Evolutionary conservation across 148 eudicot species (phyloP), one percentile per base, ranked within the genome.

Genomic region (Bassia scoparia): DNA sequence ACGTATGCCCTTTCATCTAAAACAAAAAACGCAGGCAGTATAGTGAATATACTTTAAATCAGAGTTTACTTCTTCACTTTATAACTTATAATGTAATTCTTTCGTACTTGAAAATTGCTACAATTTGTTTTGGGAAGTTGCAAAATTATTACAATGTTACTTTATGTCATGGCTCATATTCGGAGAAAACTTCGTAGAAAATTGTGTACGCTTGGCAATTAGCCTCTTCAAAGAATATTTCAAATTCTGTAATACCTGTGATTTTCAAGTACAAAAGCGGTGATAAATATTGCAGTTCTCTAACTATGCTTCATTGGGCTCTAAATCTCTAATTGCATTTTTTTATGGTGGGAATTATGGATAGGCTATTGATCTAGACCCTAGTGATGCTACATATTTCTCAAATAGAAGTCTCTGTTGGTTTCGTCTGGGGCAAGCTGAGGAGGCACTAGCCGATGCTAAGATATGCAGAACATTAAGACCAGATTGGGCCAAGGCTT

Each of bases 401-500:
- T 96, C 99, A 2, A 96, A 96, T 80, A 84, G 99, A 87, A 96
- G 99, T 76, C 88, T 92, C 18, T 92, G 99, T 72, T 92, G 96
- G 96, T 31, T 90, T 31, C 92, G 86, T 54, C 67, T 89, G 65
- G 97, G 96, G 54, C 94, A 92, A 83, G 94, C 89, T 30, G 96
- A 92, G 55, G 92, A 85, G 53, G 97, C 99, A 68, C 83, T 96
- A 61, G 74, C 80, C 34, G 99, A 96, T 86, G 99, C 92, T 33
- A 90, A 86, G 77, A 72, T 73, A 46, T 87, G 92, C 79, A 87
- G 91, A 84, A 83, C 80, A 43, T 82, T 96, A n/a, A 87, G 86
- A 74, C 96, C 97, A 16, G 82, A 87, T 68, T 96, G 97, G 99
- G 77, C 87, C 15, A 96, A 96, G 86, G 99, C 89, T 74, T 92